Evolutionary conservation across 495 filamentous ascomycete genomes (phyloP).

Genomic region (Neurospora africana): DNA sequence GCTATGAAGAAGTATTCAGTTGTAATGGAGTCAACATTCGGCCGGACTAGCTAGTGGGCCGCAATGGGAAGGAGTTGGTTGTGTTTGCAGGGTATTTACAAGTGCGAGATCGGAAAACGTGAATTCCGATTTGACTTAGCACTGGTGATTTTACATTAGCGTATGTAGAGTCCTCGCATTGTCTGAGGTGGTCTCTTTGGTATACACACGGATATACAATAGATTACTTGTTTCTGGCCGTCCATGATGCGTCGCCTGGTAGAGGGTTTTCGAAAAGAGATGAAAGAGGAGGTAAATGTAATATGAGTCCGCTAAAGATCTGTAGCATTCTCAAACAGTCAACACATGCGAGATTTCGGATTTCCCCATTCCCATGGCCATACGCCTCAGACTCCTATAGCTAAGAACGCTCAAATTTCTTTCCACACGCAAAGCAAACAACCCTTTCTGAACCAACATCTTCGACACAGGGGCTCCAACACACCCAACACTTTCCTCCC

Average conservation of each 20-base stretch:
- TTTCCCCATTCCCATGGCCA: background rate
- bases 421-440: background rate
- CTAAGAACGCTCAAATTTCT: background rate
- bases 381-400: background rate
- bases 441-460: background rate
- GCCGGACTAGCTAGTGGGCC: background rate
- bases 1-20: background rate
- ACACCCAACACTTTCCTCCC: background rate
- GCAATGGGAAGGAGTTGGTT: background rate
- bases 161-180: background rate
- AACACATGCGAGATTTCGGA: background rate
- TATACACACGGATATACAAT: conserved; percentile 2
- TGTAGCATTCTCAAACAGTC: background rate
- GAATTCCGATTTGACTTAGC: background rate
- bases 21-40: background rate
- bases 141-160: background rate
- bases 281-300: background rate
- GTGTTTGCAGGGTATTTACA: background rate
- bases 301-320: background rate
- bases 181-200: background rate
- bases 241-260: background rate
- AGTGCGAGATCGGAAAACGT: background rate
- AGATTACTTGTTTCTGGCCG: conserved; percentile 1
- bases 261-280: background rate
- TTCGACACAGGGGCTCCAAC: background rate